Percentiles rank a stretch among this genome's conserved stretches.
Conservation (phyloP, 2,329 filamentous ascomycete genomes). For the Beauveria asiatica region DNA sequence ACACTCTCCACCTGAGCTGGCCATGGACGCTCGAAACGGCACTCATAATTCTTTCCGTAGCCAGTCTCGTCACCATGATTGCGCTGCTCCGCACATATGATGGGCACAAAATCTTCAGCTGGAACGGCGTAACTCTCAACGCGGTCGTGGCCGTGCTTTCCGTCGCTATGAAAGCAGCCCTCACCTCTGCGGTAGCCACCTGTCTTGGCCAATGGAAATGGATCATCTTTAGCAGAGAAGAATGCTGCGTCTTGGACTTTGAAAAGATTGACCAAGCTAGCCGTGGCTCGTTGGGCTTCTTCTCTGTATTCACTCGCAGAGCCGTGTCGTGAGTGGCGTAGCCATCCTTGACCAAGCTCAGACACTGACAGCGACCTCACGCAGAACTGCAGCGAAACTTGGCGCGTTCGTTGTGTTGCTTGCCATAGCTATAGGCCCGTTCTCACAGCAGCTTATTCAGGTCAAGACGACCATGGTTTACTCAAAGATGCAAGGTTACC, state of each 20-base stretch:
- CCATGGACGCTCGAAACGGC: too few relatives aligned
- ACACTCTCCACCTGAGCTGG: too few relatives aligned
- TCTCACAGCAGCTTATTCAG: neutral
- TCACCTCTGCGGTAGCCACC: constrained; percentile 2
- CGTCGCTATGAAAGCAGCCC: constrained; percentile 10
- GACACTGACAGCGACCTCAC: neutral
- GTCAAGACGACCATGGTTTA: neutral
- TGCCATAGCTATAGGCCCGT: neutral
- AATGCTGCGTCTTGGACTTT: constrained; percentile 15
- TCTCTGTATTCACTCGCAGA: constrained; percentile 7
- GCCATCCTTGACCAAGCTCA: neutral
- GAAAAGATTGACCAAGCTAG: constrained; percentile 14
- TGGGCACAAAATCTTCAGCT: constrained; percentile 10
- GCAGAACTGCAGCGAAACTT: neutral
- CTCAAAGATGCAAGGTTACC: neutral
- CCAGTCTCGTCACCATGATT: too few relatives aligned
- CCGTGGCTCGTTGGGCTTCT: constrained; percentile 13
- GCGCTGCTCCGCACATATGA: neutral
- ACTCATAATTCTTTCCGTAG: too few relatives aligned
- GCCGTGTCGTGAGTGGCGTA: constrained; percentile 9
- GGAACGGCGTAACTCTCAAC: constrained; percentile 15
- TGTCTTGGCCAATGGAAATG: constrained; percentile 17
- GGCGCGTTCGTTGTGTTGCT: neutral
- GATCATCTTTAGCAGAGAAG: constrained; percentile 12
- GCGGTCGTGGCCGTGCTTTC: constrained; percentile 15